A percentile compares a stretch with the other conserved stretches of the same genome.
These are phyloP conservation scores for Arabidopsis thaliana DNA, from an alignment of 345 rosid species.

Conservation along the genomic window DNA sequence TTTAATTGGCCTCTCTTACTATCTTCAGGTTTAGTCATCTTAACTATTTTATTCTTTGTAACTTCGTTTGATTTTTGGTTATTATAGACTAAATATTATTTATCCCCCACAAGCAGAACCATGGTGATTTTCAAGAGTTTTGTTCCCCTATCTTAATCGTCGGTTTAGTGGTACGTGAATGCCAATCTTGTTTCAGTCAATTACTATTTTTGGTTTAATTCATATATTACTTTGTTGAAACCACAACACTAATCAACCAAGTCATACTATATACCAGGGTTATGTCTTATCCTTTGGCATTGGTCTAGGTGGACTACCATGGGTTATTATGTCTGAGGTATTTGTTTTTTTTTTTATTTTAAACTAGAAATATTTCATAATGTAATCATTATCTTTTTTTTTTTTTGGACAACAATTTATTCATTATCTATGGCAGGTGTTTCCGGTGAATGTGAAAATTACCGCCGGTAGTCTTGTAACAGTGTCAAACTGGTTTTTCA, in stretches of 20 bases:
- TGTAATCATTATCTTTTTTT: not conserved
- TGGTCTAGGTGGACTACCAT: slow-evolving; percentile 63
- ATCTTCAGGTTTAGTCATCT: slow-evolving; percentile 49
- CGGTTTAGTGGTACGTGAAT: slow-evolving; percentile 52
- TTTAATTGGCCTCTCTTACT: slow-evolving; percentile 53
- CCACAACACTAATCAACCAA: slow-evolving; percentile 3
- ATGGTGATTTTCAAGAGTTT: slow-evolving; percentile 33
- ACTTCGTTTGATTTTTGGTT: not conserved
- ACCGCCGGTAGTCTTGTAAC: slow-evolving; percentile 61
- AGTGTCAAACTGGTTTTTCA: slow-evolving; percentile 51
- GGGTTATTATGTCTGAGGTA: slow-evolving; percentile 79
- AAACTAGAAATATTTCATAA: not conserved
- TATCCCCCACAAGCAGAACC: slow-evolving; percentile 35
- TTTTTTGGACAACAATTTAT: not conserved
- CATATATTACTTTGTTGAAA: not conserved
- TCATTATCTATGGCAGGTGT: slow-evolving; percentile 43
- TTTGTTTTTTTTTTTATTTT: not conserved
- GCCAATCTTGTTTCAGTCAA: not conserved
- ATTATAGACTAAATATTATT: not conserved
- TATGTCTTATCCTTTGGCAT: slow-evolving; percentile 35
- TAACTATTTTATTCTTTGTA: not conserved
- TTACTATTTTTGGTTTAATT: not conserved
- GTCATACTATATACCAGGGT: slow-evolving; percentile 45
- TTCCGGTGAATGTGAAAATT: slow-evolving; percentile 57
- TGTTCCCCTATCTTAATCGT: slow-evolving; percentile 46